Evolutionary conservation across 2,329 filamentous ascomycete genomes (phyloP), one percentile per base, ranked within the genome.

Genomic region (Penicillium sp.): DNA sequence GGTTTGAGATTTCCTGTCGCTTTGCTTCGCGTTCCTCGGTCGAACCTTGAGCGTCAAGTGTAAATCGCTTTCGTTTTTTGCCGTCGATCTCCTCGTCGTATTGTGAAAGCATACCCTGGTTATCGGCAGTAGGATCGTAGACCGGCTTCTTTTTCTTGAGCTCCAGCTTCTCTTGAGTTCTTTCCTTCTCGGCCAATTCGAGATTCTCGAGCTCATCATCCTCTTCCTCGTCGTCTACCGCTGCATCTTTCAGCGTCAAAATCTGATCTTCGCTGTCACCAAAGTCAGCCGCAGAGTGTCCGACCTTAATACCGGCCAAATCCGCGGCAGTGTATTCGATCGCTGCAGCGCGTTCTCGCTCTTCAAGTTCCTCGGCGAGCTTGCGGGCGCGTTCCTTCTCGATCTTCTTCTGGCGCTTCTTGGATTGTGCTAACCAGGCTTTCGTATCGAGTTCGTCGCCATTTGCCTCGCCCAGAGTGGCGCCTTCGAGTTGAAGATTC

Each of bases 21-120:
- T 69, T 83, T 71, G 68, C 81, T 58, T 85, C 83, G 16, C 82
- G 76, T 44, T 87, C 78, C 13, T 83, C 81, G 23, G 80, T 86
- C 32, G 84, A 86, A 2, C 91, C 92, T 57, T 86, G 82, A 2
- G 86, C 86, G 70, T 96, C 90, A 14, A 99, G 78, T 0, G 90
- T 96, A 65, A 99, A 99, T 23, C 83, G 83, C 70, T 95, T 96
- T 52, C 82, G 79, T 76, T 95, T 94, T 75, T 96, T 96, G 51
- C 91, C 91, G 34, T 88, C 84, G 49, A 97, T 95, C 67, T 96
- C 93, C 60, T 97, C 94, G 65, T 97, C 94, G 68, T 99, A 99
- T 64, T 99, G 93, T 13, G 89, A 84, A 39, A 99, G 76, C 23
- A 99, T 85, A 16, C 81, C 81, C 54, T 86, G 79, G 11, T 83